Percentiles rank a stretch among this genome's conserved stretches.
Conservation (phyloP, 2,329 filamentous ascomycete genomes). For the Ceratocystis albifundus region DNA sequence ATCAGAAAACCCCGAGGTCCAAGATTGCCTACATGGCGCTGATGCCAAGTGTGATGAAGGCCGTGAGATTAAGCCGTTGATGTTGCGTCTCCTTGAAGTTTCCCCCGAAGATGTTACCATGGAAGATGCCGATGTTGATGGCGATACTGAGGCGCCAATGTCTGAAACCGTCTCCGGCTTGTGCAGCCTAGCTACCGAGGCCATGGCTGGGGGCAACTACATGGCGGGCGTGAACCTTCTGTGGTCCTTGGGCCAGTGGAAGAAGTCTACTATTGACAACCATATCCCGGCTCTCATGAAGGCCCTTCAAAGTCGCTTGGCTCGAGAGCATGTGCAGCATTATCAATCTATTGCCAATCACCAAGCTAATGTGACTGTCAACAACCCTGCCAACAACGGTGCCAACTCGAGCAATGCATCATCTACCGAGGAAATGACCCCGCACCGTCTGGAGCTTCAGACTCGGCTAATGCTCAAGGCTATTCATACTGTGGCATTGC, state of each 20-base stretch:
- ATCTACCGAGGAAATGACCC: constrained; percentile 45
- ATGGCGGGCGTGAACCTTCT: constrained; percentile 84
- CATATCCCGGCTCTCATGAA: constrained; percentile 88
- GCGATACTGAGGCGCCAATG: constrained; percentile 65
- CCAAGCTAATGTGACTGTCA: constrained; percentile 34
- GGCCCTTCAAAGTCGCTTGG: constrained; percentile 79
- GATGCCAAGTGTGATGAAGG: constrained; percentile 59
- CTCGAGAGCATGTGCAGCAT: constrained; percentile 80
- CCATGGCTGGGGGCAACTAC: constrained; percentile 68
- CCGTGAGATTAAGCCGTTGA: constrained; percentile 58
- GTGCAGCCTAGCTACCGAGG: constrained; percentile 76
- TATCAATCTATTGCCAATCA: constrained; percentile 49
- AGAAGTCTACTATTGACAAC: constrained; percentile 75
- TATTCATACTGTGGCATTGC: constrained; percentile 79
- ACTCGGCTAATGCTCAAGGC: constrained; percentile 88
- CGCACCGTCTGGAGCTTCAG: constrained; percentile 77
- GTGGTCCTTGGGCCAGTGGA: constrained; percentile 79
- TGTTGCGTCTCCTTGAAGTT: constrained; percentile 76
- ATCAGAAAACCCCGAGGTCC: constrained; percentile 81
- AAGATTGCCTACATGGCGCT: constrained; percentile 74
- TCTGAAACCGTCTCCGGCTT: constrained; percentile 81
- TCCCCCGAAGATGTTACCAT: constrained; percentile 65
- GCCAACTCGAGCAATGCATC: not conserved
- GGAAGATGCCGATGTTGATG: constrained; percentile 70
- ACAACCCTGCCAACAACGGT: constrained; percentile 37